Conservation (phyloP, 2,329 filamentous ascomycete genomes). For the Pseudogymnoascus sp. region DNA sequence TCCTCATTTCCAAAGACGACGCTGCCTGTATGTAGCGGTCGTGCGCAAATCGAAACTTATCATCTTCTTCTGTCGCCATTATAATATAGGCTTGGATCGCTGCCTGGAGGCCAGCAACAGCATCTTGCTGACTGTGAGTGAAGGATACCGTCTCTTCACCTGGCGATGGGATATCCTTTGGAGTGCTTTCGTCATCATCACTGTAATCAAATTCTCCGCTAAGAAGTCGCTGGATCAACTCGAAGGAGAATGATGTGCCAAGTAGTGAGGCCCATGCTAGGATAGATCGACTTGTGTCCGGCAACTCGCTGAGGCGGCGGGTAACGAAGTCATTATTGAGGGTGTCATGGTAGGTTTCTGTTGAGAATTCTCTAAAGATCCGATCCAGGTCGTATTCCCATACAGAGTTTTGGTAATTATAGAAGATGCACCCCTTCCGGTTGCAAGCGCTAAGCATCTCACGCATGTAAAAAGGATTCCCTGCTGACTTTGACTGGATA, state of each 20-base stretch:
- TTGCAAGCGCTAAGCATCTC: constrained; percentile 86
- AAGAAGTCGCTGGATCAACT: constrained; percentile 67
- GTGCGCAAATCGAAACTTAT: constrained; percentile 80
- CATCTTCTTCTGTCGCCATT: constrained; percentile 72
- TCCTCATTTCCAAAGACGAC: constrained; percentile 58
- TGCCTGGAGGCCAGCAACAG: constrained; percentile 70
- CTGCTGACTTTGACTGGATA: constrained; percentile 78
- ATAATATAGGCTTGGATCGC: constrained; percentile 75
- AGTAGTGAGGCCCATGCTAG: constrained; percentile 80
- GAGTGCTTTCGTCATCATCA: constrained; percentile 29
- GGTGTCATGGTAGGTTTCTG: constrained; percentile 68
- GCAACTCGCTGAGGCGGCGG: constrained; percentile 67
- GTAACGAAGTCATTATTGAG: constrained; percentile 78
- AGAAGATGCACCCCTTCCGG: constrained; percentile 81
- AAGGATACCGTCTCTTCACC: constrained; percentile 28
- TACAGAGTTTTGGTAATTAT: constrained; percentile 71
- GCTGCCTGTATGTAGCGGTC: constrained; percentile 78
- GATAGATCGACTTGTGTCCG: constrained; percentile 64
- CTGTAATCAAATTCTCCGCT: constrained; percentile 63
- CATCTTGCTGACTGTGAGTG: constrained; percentile 52
- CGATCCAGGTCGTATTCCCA: constrained; percentile 84
- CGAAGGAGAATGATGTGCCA: constrained; percentile 77
- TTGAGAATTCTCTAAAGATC: constrained; percentile 77
- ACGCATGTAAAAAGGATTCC: constrained; percentile 84
- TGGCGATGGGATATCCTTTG: constrained; percentile 30